A percentile compares a stretch with the other conserved stretches of the same genome.
Conservation (phyloP, 2,329 filamentous ascomycete genomes). For the Shiraia bambusicola region DNA sequence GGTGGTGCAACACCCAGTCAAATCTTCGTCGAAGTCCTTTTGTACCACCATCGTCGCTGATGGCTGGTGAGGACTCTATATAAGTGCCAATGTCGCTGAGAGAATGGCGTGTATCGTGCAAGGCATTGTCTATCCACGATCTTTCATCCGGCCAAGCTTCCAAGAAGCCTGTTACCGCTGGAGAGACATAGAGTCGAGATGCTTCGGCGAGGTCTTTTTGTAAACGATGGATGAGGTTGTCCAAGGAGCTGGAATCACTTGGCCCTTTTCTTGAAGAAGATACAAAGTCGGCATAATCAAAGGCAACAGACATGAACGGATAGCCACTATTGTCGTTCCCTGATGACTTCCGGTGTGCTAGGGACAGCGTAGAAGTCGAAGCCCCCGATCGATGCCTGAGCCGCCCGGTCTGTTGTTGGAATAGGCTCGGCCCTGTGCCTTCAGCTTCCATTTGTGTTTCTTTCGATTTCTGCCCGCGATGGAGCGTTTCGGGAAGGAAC, state of each 20-base stretch:
- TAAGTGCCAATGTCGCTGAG: slow-evolving; percentile 35
- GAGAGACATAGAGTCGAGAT: slow-evolving; percentile 25
- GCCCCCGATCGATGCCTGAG: slow-evolving; percentile 6
- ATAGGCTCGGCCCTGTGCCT: slow-evolving; percentile 10
- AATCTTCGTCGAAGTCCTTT: slow-evolving; percentile 28
- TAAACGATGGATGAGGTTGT: slow-evolving; percentile 29
- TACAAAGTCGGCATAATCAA: slow-evolving; percentile 32
- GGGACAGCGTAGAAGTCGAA: slow-evolving; percentile 9
- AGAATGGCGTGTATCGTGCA: slow-evolving; percentile 24
- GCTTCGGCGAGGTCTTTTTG: slow-evolving; percentile 31
- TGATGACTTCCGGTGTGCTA: slow-evolving; percentile 4
- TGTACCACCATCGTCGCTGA: slow-evolving; percentile 24
- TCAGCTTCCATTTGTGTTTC: slow-evolving; percentile 5
- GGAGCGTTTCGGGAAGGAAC: slow-evolving; percentile 22
- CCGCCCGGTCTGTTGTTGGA: slow-evolving; percentile 14
- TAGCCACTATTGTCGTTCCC: slow-evolving; percentile 15
- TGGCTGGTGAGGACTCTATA: slow-evolving; percentile 26
- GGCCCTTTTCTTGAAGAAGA: slow-evolving; percentile 24
- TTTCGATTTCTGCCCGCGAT: slow-evolving; percentile 5
- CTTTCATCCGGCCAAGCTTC: slow-evolving; percentile 25
- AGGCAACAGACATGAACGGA: slow-evolving; percentile 26
- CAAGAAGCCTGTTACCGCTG: slow-evolving; percentile 22
- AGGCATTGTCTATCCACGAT: slow-evolving; percentile 26
- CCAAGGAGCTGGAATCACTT: slow-evolving; percentile 24
- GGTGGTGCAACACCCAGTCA: slow-evolving; percentile 33